Evolutionary conservation across 192 early-diverging fungal genomes (phyloP).

Genomic region (Jimgerdemannia flammicorona): DNA sequence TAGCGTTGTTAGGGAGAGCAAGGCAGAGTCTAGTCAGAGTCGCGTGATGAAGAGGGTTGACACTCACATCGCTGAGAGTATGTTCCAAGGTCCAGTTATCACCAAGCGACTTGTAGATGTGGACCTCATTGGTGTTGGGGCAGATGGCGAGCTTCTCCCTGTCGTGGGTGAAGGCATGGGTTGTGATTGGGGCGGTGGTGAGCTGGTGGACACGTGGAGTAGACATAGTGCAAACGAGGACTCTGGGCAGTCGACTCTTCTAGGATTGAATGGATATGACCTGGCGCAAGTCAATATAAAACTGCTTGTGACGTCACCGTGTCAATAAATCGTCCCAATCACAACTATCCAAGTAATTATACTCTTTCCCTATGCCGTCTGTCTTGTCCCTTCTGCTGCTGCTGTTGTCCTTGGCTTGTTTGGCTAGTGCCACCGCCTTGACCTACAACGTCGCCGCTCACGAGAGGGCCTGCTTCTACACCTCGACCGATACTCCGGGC

Average conservation of each 20-base stretch:
- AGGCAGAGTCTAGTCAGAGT: not conserved
- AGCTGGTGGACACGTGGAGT: slow-evolving; percentile 57
- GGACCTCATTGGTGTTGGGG: slow-evolving; percentile 87
- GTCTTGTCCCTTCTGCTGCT: not conserved
- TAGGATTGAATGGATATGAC: not conserved
- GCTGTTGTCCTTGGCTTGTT: not conserved
- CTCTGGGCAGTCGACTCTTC: slow-evolving; percentile 52
- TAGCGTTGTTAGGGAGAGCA: not conserved
- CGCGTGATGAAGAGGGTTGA: not conserved
- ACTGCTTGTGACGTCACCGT: not conserved
- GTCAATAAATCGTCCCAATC: not conserved
- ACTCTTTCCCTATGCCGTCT: not conserved
- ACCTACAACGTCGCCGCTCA: slow-evolving; percentile 88
- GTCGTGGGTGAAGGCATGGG: slow-evolving; percentile 90
- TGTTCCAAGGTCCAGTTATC: slow-evolving; percentile 59
- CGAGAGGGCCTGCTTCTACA: slow-evolving; percentile 92
- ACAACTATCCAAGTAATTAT: not conserved
- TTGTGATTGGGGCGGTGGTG: slow-evolving; percentile 77
- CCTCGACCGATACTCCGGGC: slow-evolving; percentile 63
- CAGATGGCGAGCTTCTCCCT: slow-evolving; percentile 87
- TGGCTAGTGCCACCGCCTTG: slow-evolving; percentile 42
- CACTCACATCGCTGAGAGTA: slow-evolving; percentile 66
- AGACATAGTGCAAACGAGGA: slow-evolving; percentile 47
- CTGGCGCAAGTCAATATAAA: not conserved
- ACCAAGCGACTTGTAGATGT: slow-evolving; percentile 68